Evolutionary conservation across 208 protist genomes (phyloP).

Genomic region (Crithidia fasciculata): DNA sequence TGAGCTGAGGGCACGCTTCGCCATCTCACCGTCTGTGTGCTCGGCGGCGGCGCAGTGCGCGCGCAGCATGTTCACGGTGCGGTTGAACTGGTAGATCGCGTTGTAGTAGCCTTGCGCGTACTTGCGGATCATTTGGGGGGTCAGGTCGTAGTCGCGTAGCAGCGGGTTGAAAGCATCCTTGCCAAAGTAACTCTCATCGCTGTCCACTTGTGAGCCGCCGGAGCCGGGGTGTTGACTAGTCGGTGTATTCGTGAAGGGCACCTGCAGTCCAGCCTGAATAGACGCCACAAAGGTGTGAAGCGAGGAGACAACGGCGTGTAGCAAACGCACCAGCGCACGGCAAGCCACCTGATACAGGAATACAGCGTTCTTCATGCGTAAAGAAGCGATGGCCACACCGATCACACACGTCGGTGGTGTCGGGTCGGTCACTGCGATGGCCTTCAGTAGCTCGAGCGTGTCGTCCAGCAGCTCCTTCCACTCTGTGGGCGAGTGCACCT

Average conservation of each 20-base stretch:
- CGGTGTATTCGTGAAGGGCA: background rate
- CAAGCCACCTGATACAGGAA: conserved; percentile 27
- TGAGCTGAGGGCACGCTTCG: background rate
- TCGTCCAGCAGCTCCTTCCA: conserved; percentile 37
- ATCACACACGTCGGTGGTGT: background rate
- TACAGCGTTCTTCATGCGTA: conserved; percentile 19
- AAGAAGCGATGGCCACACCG: background rate
- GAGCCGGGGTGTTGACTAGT: no score
- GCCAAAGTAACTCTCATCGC: background rate
- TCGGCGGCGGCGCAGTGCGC: conserved; percentile 10
- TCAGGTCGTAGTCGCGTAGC: background rate
- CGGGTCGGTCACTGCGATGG: conserved; percentile 19
- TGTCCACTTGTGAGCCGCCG: background rate
- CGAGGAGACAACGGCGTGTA: conserved; percentile 13
- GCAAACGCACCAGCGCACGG: conserved; percentile 19
- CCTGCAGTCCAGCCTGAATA: conserved; percentile 5
- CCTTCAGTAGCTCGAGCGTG: conserved; percentile 48
- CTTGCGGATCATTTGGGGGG: background rate
- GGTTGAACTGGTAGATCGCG: conserved; percentile 37
- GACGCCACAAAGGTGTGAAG: conserved; percentile 15
- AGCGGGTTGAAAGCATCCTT: background rate
- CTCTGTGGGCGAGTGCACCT: background rate
- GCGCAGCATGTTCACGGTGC: conserved; percentile 28
- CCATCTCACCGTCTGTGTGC: background rate
- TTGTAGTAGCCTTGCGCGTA: conserved; percentile 22